Evolutionary conservation across 306 rosid genomes (phyloP), one percentile per base, ranked within the genome.

Genomic region (Fagus crenata): DNA sequence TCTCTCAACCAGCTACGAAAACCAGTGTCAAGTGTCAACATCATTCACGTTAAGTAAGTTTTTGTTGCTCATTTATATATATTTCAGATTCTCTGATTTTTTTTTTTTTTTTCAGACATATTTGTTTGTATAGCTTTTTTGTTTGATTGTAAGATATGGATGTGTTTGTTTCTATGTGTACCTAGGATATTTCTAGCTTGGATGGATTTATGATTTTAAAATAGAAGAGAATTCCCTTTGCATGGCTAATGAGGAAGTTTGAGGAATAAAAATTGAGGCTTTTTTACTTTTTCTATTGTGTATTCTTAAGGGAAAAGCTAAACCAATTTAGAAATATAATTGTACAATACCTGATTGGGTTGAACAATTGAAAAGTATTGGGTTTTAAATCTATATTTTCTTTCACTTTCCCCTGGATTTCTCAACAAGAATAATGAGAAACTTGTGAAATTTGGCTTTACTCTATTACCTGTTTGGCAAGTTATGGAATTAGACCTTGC

Each of bases 1-100:
- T 22, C 28, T 95, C 98, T 80, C 93, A 85, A 61, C 98, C 98
- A 40, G 87, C 88, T 84, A 89, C 91, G 98, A 95, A 92, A 81
- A 87, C 96, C 77, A 91, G 93, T 78, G 97, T 95, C 69, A 95
- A 84, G 90, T 22, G 28, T 22, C 28, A 22, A 22, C 0, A 87
- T 95, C 82, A 95, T 95, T 84, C 97, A 22, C 28, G 28, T 22
- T 22, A 22, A 22, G 28, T 22, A 22, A 22, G 28, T 22, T 22
- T 22, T 22, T 22, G 28, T 22, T 22, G 28, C 28, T 22, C 28
- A 22, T 22, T 22, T 22, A 22, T 22, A 22, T 22, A 95, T 22
- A 22, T 22, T 22, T 67, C 28, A 5, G 11, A 35, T 32, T 42
- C 61, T 7, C 31, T 22, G 6, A 9, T 3, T 42, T 61, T 35